phyloP scores from a whole-genome alignment of 2,329 filamentous ascomycete genomes.

The Calonectria montana region DNA sequence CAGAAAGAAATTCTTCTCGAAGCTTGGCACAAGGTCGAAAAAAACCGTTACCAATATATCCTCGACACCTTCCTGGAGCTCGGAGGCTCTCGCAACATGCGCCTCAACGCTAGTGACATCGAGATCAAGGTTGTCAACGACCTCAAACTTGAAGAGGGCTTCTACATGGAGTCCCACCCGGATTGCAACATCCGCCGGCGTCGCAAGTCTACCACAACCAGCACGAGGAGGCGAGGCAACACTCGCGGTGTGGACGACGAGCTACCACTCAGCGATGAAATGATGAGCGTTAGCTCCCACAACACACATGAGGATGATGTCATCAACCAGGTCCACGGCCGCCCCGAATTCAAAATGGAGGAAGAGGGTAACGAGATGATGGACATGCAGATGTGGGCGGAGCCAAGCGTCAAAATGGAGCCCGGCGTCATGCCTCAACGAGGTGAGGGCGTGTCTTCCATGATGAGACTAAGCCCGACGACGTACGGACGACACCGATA shows the following conservation, averaged over 20 bases:
- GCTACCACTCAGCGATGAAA: constrained; percentile 53
- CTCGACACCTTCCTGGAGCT: constrained; percentile 59
- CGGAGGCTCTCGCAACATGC: constrained; percentile 60
- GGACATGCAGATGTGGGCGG: constrained; percentile 45
- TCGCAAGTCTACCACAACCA: constrained; percentile 51
- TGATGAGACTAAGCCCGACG: constrained; percentile 36
- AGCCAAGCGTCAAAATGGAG: constrained; percentile 45
- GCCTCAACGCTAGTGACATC: constrained; percentile 62
- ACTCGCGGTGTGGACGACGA: constrained; percentile 36
- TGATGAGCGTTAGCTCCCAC: constrained; percentile 50
- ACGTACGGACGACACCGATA: constrained; percentile 38
- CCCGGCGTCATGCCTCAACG: constrained; percentile 33
- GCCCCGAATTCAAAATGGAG: constrained; percentile 40
- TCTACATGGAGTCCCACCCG: constrained; percentile 53
- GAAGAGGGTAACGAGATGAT: constrained; percentile 45
- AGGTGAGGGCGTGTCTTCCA: constrained; percentile 34
- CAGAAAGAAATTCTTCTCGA: constrained; percentile 55
- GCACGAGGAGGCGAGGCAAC: constrained; percentile 41
- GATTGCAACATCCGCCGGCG: constrained; percentile 53
- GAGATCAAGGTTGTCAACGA: constrained; percentile 62
- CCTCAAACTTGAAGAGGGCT: constrained; percentile 51
- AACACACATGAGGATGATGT: constrained; percentile 49
- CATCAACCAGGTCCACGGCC: constrained; percentile 47
- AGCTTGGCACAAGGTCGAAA: constrained; percentile 55
- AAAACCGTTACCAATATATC: constrained; percentile 56